A percentile compares a stretch with the other conserved stretches of the same genome.
These are phyloP conservation scores for Polyporus arcularius DNA, from an alignment of 768 basidiomycete species.

Conservation along the genomic window DNA sequence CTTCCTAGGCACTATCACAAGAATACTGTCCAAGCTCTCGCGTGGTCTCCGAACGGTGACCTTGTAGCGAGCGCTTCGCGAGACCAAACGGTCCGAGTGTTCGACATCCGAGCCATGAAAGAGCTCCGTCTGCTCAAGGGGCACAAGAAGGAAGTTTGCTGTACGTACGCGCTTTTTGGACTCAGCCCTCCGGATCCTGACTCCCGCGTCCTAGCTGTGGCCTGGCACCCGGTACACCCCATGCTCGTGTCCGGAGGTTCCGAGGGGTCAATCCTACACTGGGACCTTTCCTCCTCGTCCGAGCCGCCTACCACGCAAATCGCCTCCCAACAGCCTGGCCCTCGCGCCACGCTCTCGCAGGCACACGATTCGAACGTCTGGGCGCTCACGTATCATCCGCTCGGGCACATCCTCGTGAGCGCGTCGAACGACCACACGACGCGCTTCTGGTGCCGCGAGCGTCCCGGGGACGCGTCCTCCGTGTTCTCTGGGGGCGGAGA, in stretches of 20 bases:
- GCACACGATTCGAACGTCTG: conserved; percentile 99
- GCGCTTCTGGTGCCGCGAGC: conserved; percentile 95
- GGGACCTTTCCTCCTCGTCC: conserved; percentile 74
- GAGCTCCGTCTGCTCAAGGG: conserved; percentile 91
- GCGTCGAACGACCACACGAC: conserved; percentile 99
- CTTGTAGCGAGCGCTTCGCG: conserved; percentile 92
- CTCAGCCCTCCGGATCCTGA: background rate
- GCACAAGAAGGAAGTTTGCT: conserved; percentile 98
- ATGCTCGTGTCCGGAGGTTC: conserved; percentile 92
- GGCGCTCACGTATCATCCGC: conserved; percentile 92
- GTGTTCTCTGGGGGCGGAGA: conserved; percentile 83
- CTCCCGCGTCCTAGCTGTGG: conserved; percentile 56
- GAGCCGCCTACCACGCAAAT: conserved; percentile 44
- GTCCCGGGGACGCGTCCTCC: conserved; percentile 78
- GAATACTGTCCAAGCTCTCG: conserved; percentile 90
- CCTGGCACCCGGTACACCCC: conserved; percentile 96
- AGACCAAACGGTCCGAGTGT: conserved; percentile 93
- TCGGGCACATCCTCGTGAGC: conserved; percentile 91
- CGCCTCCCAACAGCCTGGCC: conserved; percentile 39
- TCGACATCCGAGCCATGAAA: conserved; percentile 98
- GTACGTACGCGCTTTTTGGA: conserved; percentile 47
- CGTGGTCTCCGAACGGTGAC: conserved; percentile 95
- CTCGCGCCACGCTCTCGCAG: conserved; percentile 86
- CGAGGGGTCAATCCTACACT: conserved; percentile 92
- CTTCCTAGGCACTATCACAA: conserved; percentile 86